Conservation (phyloP, 306 rosid species). For the Prinsepia uniflora region DNA sequence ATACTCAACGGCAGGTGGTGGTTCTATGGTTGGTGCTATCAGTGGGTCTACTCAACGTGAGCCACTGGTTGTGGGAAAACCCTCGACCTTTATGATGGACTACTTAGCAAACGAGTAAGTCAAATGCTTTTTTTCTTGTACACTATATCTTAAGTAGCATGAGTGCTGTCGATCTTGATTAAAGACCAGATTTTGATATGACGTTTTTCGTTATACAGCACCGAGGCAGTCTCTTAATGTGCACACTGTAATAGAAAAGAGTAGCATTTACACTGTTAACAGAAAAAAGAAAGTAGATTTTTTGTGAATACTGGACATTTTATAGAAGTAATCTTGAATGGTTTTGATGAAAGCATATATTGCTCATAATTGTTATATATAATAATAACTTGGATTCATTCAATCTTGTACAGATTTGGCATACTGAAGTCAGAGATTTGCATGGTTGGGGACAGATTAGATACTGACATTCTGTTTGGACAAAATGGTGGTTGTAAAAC, state of each 20-base stretch:
- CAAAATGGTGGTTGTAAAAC: slow-evolving; percentile 98
- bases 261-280: not conserved
- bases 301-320: not conserved
- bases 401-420: slow-evolving; percentile 59
- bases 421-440: slow-evolving; percentile 87
- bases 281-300: not conserved
- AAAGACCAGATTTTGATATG: not conserved
- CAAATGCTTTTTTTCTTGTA: slow-evolving; percentile 17
- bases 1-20: slow-evolving; percentile 70
- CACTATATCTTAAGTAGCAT: not conserved
- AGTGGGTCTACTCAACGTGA: slow-evolving; percentile 89
- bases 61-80: slow-evolving; percentile 94
- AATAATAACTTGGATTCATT: slow-evolving; percentile 13
- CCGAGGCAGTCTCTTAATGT: not conserved
- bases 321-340: not conserved
- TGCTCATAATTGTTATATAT: not conserved
- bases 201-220: not conserved
- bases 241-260: too few species aligned
- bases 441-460: slow-evolving; percentile 97
- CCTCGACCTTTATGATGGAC: slow-evolving; percentile 99
- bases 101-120: slow-evolving; percentile 73
- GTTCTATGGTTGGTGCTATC: slow-evolving; percentile 93
- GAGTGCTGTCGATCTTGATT: slow-evolving; percentile 1
- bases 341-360: slow-evolving; percentile 14
- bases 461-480: slow-evolving; percentile 91